phyloP scores from a whole-genome alignment of 768 basidiomycete species.

The Lactifluus hygrophoroides region DNA sequence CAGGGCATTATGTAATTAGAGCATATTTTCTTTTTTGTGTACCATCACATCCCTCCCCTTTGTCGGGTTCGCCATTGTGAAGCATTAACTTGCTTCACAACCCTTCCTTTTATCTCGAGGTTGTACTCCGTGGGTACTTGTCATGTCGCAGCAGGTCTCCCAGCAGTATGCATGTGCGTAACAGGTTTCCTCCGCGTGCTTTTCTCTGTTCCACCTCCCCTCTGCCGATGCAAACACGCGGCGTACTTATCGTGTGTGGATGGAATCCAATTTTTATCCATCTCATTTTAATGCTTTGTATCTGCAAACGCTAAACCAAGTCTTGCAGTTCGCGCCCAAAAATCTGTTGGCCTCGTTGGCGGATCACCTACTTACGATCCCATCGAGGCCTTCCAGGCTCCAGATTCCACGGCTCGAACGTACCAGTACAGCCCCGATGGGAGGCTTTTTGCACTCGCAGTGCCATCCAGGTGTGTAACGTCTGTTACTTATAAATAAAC shows the following conservation, averaged over 20 bases:
- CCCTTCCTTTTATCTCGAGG: constrained; percentile 19
- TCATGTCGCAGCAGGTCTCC: constrained; percentile 66
- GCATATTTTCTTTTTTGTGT: not conserved
- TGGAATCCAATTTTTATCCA: too few species aligned
- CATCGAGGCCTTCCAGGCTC: constrained; percentile 52
- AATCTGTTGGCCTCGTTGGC: constrained; percentile 77
- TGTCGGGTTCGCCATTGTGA: constrained; percentile 29
- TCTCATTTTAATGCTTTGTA: too few species aligned
- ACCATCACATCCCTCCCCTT: not conserved
- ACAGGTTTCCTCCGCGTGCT: not conserved
- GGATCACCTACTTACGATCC: constrained; percentile 70
- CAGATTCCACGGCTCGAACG: constrained; percentile 65
- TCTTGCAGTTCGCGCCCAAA: constrained; percentile 81
- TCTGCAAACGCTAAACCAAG: constrained; percentile 21
- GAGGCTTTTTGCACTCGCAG: constrained; percentile 75
- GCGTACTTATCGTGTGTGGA: not conserved
- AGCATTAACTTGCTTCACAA: constrained; percentile 79
- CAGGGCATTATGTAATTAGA: not conserved
- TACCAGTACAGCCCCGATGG: constrained; percentile 83
- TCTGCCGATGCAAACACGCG: not conserved
- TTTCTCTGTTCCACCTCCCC: not conserved
- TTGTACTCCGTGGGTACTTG: constrained; percentile 15
- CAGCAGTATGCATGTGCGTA: constrained; percentile 85
- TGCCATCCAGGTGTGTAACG: constrained; percentile 59
- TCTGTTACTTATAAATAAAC: constrained; percentile 2